A percentile compares a stretch with the other conserved stretches of the same genome.
phyloP scores from a whole-genome alignment of 2,329 filamentous ascomycete genomes.

The Orbilia javanica region DNA sequence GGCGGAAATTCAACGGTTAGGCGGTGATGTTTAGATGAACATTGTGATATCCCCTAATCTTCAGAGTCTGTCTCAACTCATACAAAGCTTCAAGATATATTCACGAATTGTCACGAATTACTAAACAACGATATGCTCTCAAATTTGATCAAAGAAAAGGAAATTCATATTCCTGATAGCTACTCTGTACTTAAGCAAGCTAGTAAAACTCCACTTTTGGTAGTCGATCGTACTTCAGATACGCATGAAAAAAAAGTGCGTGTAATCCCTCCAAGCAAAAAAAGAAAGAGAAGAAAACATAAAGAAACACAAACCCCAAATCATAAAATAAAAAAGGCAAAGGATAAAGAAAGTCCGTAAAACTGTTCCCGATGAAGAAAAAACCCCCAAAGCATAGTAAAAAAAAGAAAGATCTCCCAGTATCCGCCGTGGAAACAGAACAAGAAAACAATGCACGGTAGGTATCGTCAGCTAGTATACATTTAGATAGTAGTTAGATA shows the following conservation, averaged over 20 bases:
- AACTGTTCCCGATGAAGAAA: constrained; percentile 2
- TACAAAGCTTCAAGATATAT: neutral
- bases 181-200: constrained; percentile 1
- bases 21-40: constrained; percentile 16
- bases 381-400: neutral
- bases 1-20: constrained; percentile 32
- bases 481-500: constrained; percentile 43
- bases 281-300: no score
- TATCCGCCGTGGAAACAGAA: constrained; percentile 16
- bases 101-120: neutral
- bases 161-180: constrained; percentile 21
- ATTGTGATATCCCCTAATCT: neutral
- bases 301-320: constrained; percentile 19
- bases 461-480: constrained; percentile 58
- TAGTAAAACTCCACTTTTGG: constrained; percentile 22
- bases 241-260: neutral
- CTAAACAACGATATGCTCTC: neutral
- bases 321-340: neutral
- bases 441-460: constrained; percentile 29
- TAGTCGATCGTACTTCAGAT: constrained; percentile 10
- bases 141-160: neutral
- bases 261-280: neutral
- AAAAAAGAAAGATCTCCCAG: constrained; percentile 26
- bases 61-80: neutral
- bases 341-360: constrained; percentile 28